These are phyloP conservation scores for Artemisia annua DNA, from an alignment of 129 eudicot genomes.

Conservation along the genomic window DNA sequence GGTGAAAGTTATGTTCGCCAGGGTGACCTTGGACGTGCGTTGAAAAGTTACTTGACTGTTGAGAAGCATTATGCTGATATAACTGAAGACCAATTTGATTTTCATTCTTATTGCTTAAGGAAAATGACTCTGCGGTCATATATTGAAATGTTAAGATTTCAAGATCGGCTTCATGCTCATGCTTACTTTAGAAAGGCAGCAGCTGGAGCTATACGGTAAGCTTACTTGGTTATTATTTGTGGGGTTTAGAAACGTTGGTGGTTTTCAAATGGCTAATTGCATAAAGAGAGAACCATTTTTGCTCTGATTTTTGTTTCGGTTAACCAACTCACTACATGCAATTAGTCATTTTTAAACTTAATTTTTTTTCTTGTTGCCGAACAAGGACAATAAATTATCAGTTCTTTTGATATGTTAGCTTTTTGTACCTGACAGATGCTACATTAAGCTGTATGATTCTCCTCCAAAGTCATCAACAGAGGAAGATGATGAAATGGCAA, in stretches of 20 bases:
- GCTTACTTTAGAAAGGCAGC: constrained; percentile 94
- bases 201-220: constrained; percentile 86
- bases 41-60: constrained; percentile 85
- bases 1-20: constrained; percentile 98
- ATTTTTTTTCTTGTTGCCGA: not conserved
- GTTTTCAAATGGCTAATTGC: not conserved
- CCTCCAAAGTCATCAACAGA: constrained; percentile 84
- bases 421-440: constrained; percentile 55
- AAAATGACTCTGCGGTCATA: constrained; percentile 98
- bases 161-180: constrained; percentile 92
- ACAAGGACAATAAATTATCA: not conserved
- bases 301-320: too few species aligned
- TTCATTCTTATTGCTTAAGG: constrained; percentile 95
- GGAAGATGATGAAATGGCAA: constrained; percentile 85
- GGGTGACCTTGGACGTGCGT: constrained; percentile 90
- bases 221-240: constrained; percentile 5
- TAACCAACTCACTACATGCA: not conserved
- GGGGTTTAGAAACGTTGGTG: not conserved
- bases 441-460: constrained; percentile 79
- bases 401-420: constrained; percentile 14
- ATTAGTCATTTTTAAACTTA: not conserved
- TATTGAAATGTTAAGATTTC: constrained; percentile 87
- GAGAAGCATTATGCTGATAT: constrained; percentile 99
- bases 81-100: constrained; percentile 95
- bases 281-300: too few species aligned